A percentile compares a stretch with the other conserved stretches of the same genome.
phyloP scores from a whole-genome alignment of 768 basidiomycete genomes.

The Phylloporus rhodoxanthus region DNA sequence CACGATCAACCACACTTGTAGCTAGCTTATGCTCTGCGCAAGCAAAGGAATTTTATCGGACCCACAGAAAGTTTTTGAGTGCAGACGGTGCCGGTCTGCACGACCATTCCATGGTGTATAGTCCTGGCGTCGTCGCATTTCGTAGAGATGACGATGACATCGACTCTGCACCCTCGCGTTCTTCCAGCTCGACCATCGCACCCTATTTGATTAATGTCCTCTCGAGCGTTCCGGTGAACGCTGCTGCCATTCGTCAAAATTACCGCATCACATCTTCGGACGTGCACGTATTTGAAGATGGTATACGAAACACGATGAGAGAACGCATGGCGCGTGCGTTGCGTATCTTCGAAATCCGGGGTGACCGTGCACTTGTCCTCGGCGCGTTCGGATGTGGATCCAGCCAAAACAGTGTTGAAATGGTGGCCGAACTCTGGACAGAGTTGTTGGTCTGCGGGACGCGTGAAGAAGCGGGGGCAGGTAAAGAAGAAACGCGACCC shows the following conservation, averaged over 20 bases:
- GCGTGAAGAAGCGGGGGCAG: constrained; percentile 16
- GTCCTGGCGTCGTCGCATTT: constrained; percentile 39
- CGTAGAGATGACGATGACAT: constrained; percentile 33
- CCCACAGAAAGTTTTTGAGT: constrained; percentile 31
- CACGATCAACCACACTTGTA: constrained; percentile 37
- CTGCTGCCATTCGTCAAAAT: constrained; percentile 36
- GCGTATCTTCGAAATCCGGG: constrained; percentile 38
- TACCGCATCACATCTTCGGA: constrained; percentile 32
- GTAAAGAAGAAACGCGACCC: constrained; percentile 10
- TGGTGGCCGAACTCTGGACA: constrained; percentile 42
- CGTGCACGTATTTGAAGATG: constrained; percentile 32
- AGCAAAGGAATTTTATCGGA: constrained; percentile 37
- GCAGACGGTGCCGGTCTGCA: constrained; percentile 38
- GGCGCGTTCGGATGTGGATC: constrained; percentile 44
- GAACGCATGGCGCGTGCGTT: constrained; percentile 45
- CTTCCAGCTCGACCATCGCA: constrained; percentile 28
- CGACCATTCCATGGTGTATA: constrained; percentile 46
- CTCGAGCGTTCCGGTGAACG: constrained; percentile 41
- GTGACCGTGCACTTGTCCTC: constrained; percentile 36
- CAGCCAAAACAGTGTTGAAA: constrained; percentile 37
- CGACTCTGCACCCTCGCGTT: constrained; percentile 3
- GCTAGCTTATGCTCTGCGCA: constrained; percentile 32
- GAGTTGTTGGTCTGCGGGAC: constrained; percentile 38
- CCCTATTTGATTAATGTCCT: constrained; percentile 37
- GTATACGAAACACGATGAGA: constrained; percentile 38